These are phyloP conservation scores for Rhodocollybia butyracea DNA, from an alignment of 768 basidiomycete genomes.

Conservation along the genomic window DNA sequence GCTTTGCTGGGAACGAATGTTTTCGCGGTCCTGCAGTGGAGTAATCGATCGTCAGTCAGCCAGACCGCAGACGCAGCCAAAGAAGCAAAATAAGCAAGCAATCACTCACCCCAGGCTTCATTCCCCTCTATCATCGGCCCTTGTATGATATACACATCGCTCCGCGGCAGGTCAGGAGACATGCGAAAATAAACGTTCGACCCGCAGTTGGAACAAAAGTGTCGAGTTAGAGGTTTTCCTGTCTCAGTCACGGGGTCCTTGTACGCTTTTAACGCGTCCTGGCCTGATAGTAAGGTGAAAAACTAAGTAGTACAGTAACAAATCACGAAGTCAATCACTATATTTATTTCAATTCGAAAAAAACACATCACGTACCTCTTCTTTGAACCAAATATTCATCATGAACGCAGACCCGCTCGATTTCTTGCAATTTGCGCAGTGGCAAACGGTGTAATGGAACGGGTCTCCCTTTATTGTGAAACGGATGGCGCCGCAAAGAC, in stretches of 20 bases:
- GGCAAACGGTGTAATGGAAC: slow-evolving; percentile 35
- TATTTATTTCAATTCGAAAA: neutral
- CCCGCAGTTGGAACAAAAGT: slow-evolving; percentile 34
- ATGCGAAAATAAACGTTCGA: slow-evolving; percentile 25
- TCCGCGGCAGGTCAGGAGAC: slow-evolving; percentile 5
- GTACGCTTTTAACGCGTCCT: slow-evolving; percentile 24
- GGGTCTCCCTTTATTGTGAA: slow-evolving; percentile 35
- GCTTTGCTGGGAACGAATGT: neutral
- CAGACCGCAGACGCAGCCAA: neutral
- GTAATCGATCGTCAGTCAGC: neutral
- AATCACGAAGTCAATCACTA: neutral
- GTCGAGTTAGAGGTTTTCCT: slow-evolving; percentile 25
- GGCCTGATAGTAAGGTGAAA: slow-evolving; percentile 23
- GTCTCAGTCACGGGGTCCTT: slow-evolving; percentile 27
- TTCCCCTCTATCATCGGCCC: neutral
- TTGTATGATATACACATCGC: neutral
- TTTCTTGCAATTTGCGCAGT: slow-evolving; percentile 42
- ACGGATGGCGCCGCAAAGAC: slow-evolving; percentile 33
- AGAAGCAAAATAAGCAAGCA: neutral
- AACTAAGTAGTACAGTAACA: slow-evolving; percentile 16
- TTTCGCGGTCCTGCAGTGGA: neutral
- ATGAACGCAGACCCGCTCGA: slow-evolving; percentile 39
- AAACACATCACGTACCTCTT: slow-evolving; percentile 23
- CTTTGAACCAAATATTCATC: slow-evolving; percentile 33
- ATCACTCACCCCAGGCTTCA: neutral